Evolutionary conservation across 2,329 filamentous ascomycete species (phyloP).

Genomic region (Fusarium hostae): DNA sequence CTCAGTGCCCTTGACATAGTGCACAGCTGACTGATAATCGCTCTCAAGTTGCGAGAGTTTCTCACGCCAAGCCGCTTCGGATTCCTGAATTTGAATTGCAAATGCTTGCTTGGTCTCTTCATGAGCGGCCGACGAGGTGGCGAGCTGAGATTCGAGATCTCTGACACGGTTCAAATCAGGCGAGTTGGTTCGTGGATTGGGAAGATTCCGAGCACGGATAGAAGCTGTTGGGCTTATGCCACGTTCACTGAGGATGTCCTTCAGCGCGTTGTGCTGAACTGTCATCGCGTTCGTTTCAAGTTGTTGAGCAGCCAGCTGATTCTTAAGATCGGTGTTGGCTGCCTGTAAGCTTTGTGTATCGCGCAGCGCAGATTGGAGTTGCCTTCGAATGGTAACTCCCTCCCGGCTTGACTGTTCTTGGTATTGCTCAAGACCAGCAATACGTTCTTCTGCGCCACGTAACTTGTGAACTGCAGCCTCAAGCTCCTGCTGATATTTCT

Average conservation of each 20-base stretch:
- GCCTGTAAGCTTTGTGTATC: slow-evolving; percentile 86
- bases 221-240: slow-evolving; percentile 82
- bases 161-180: slow-evolving; percentile 83
- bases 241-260: slow-evolving; percentile 90
- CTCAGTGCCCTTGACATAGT: slow-evolving; percentile 98
- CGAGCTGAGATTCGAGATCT: slow-evolving; percentile 89
- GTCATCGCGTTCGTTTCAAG: slow-evolving; percentile 93
- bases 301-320: slow-evolving; percentile 85
- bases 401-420: slow-evolving; percentile 97
- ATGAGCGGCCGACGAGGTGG: slow-evolving; percentile 79
- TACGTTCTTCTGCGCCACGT: slow-evolving; percentile 92
- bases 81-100: slow-evolving; percentile 83
- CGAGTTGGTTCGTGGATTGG: slow-evolving; percentile 76
- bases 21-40: slow-evolving; percentile 96
- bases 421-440: slow-evolving; percentile 94
- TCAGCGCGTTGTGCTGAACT: slow-evolving; percentile 92
- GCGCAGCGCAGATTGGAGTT: slow-evolving; percentile 84
- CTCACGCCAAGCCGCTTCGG: slow-evolving; percentile 89
- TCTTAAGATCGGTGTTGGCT: slow-evolving; percentile 82
- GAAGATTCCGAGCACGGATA: slow-evolving; percentile 76
- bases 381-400: slow-evolving; percentile 87
- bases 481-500: slow-evolving; percentile 89
- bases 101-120: slow-evolving; percentile 85
- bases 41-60: slow-evolving; percentile 94
- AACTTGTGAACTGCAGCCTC: slow-evolving; percentile 89